A percentile compares a stretch with the other conserved stretches of the same genome.
Conservation (phyloP, 2,329 filamentous ascomycete species). For the Alternaria sp. region DNA sequence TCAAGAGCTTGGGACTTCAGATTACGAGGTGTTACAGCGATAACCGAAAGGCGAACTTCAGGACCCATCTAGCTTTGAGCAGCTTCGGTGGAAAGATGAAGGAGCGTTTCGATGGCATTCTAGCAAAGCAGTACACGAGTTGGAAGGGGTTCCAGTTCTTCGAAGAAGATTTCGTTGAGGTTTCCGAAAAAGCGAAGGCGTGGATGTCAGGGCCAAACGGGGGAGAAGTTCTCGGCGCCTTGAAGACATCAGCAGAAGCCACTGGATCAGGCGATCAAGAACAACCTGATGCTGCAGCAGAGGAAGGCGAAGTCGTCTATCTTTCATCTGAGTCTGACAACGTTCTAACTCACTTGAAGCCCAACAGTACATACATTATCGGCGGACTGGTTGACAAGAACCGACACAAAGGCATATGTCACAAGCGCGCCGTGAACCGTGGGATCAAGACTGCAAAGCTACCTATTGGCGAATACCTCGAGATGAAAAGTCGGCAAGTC, state of each 20-base stretch:
- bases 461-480: conserved; percentile 93
- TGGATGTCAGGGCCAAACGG: conserved; percentile 68
- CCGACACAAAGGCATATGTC: conserved; percentile 91
- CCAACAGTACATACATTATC: conserved; percentile 89
- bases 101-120: conserved; percentile 77
- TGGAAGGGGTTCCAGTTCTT: conserved; percentile 83
- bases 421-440: conserved; percentile 75
- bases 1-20: conserved; percentile 81
- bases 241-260: conserved; percentile 49
- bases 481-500: conserved; percentile 85
- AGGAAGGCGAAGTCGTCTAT: conserved; percentile 74
- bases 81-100: conserved; percentile 78
- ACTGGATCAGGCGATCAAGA: conserved; percentile 51
- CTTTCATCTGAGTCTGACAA: conserved; percentile 90
- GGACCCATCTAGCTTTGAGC: conserved; percentile 75
- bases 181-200: conserved; percentile 68
- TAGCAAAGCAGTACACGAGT: conserved; percentile 72
- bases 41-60: conserved; percentile 72
- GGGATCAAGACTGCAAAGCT: conserved; percentile 88
- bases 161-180: conserved; percentile 74
- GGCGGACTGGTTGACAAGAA: conserved; percentile 97
- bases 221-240: conserved; percentile 65
- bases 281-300: conserved; percentile 21
- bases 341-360: conserved; percentile 80
- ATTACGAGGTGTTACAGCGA: conserved; percentile 89